Evolutionary conservation across 257 asterid species (phyloP), one percentile per base, ranked within the genome.

Genomic region (Gardenia jasminoides): DNA sequence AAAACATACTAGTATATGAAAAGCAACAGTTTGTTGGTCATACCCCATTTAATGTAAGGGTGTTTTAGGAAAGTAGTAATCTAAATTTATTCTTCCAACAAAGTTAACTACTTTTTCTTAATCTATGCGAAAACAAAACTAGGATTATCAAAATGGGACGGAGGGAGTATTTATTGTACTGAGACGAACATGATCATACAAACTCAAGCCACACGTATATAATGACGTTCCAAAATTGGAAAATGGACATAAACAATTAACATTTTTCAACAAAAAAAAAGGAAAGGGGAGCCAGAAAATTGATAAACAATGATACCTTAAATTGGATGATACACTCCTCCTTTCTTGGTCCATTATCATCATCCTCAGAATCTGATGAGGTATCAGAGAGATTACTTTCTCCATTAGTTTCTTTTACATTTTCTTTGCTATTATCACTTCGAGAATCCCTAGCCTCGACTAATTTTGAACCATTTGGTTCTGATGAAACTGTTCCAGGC

Each of bases 341-440:
- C 84, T 90, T 96, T 70, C 92, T 86, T 74, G 99, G 97, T 80
- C 97, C 96, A 67, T 87, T 87, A 78, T 91, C 93, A 76, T 92
- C 98, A 74, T 91, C 97, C 76, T 96, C 99, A 28, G 99, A 96
- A 83, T 91, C 97, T 26, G 99, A 95, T 78, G 99, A 90, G 78
- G 97, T 87, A 58, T 92, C 96, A 16, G 96, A 91, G 77, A 88
- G 39, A 78, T 89, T 92, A 85, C 86, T 94, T 81, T 92, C 92
- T 44, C 91, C 93, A 82, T 88, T 88, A 67, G 86, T 83, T 79
- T 88, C 94, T 84, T 88, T 91, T 64, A 75, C 75, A 89, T 91
- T 94, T 50, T 94, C 97, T 83, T 87, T 91, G 86, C 76, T 83
- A 58, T 85, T 90, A 77, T 90, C 98, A 82, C 83, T 88, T 82